These are phyloP conservation scores for Fusarium tjaetaba DNA, from an alignment of 2,329 filamentous ascomycete genomes.

Conservation along the genomic window DNA sequence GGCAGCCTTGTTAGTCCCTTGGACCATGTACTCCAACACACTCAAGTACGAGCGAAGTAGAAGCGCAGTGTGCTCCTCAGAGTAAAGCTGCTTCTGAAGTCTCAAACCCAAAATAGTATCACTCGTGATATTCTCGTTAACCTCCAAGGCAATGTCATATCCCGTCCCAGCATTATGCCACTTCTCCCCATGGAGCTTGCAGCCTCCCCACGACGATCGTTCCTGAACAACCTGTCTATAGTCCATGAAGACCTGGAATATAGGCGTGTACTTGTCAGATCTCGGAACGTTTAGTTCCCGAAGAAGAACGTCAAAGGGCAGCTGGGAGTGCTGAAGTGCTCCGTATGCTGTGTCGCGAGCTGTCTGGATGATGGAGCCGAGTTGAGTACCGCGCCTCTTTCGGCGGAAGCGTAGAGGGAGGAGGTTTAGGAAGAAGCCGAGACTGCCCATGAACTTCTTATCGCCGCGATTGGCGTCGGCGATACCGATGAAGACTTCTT, in stretches of 20 bases:
- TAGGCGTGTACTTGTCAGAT: background rate
- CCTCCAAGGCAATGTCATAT: background rate
- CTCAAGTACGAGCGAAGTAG: no score
- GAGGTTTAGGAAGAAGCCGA: constrained; percentile 13
- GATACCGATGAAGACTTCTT: constrained; percentile 5
- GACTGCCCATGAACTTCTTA: background rate
- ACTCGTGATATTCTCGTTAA: background rate
- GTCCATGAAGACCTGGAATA: constrained; percentile 6
- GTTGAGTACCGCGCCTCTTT: background rate
- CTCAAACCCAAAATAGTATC: no score
- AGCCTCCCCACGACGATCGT: background rate
- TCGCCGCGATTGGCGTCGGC: background rate
- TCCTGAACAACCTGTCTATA: background rate
- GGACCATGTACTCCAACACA: no score
- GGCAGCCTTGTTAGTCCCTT: no score
- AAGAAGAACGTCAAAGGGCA: background rate
- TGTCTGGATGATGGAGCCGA: background rate
- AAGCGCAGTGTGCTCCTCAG: no score
- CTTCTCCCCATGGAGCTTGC: background rate
- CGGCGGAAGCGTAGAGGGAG: background rate
- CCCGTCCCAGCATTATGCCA: background rate
- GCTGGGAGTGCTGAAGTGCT: no score
- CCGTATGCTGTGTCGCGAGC: background rate
- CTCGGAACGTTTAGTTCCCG: background rate
- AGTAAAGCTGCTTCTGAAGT: no score